Evolutionary conservation across 805 yeast species (phyloP), one percentile per base, ranked within the genome.

Genomic region (Myxozyma nipponensis): DNA sequence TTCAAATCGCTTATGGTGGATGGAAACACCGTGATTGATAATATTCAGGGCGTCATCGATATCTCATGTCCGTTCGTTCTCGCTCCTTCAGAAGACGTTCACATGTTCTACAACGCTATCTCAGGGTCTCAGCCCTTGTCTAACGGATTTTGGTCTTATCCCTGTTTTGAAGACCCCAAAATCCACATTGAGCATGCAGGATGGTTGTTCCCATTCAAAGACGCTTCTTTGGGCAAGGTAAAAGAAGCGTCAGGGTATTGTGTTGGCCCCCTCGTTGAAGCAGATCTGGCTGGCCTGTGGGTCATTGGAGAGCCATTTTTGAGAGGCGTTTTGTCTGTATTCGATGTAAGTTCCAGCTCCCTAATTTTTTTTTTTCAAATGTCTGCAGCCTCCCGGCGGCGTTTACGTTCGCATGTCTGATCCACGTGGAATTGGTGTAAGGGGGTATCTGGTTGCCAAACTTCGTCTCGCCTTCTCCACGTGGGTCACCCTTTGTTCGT

Each of bases 1-100:
- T 54, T 54, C 44, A 52, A 52, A 44, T 46, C 47, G 24, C 25
- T 54, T 22, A 23, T 54, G 52, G 25, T 54, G 10, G 53, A 54
- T 43, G 58, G 58, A 34, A 54, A 50, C 39, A 43, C 49, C 17
- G 47, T 54, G 26, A 25, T 54, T 41, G 56, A 51, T 42, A 54
- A 54, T 41, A 50, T 54, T 28, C 58, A 54, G 38, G 58, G 52
- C 35, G 58, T 54, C 18, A 46, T 54, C 35, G 58, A 54, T 35
- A 13, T 50, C 38, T 43, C 47, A 36, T 47, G 34, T 1, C 58
- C 58, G 1, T 51, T 54, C 24, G 36, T 54, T 28, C 55, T 50
- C 37, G 58, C 58, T 15, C 58, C 58, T n/a, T 30, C 56, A 5
- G 58, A 54, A 39, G 58, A 54, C 40, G 58, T 50, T n/a, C 58